Evolutionary conservation across 2,329 filamentous ascomycete genomes (phyloP), one percentile per base, ranked within the genome.

Genomic region (Curvularia eragrostidis): DNA sequence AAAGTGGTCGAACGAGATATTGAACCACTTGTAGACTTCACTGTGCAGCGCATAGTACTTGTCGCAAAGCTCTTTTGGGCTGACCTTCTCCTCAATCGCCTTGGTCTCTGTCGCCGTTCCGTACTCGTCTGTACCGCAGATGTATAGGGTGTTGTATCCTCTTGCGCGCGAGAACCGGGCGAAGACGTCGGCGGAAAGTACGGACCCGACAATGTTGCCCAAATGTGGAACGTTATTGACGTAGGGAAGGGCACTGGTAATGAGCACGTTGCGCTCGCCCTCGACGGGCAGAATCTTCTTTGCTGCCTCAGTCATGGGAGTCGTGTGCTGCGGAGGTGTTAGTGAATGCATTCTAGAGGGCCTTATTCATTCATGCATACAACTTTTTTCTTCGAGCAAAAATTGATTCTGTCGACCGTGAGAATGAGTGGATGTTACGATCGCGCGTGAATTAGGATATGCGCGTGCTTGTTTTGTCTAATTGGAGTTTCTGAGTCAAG

Each of bases 61-160:
- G 78, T 91, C 87, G 81, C 94, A 97, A 12, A 98, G 87, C 73
- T 93, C 85, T 70, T 90, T 84, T 21, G 94, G 93, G 12, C 89
- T 92, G 63, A 93, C 83, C 13, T 89, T 89, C 75, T 95, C 92
- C 76, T 96, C 92, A 39, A 97, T 86, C 4, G 94, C 94, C 81
- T 96, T 97, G 24, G 94, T 97, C 79, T 97, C 94, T 30, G 93
- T 97, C 21, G 94, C 93, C 12, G 94, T 98, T 56, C 94, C 94
- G 77, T 97, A 98, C 79, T 98, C 91, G 80, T 97, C 94, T 50
- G 88, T 91, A 56, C 93, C 93, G 78, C 93, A 96, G 66, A 97
- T 84, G 77, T 88, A 97, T 49, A 97, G 84, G 1, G 92, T 96
- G 65, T 87, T 90, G 72, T 89, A 85, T 54, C 89, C 90, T 70